phyloP scores from a whole-genome alignment of 176 grass and related monocot genomes.

The Aegilops sharonensis region DNA sequence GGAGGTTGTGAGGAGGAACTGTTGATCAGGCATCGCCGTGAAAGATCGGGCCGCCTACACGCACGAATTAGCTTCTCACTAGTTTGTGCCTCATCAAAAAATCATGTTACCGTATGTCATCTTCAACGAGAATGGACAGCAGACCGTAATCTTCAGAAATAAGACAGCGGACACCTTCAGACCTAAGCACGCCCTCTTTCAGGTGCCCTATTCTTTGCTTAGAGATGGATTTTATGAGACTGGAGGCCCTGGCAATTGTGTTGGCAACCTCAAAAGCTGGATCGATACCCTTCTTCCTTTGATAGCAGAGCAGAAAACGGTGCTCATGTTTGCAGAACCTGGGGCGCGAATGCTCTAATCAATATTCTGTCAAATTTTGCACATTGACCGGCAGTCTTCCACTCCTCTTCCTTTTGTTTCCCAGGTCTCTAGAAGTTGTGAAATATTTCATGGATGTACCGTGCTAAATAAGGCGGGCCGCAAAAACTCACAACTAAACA shows the following conservation, averaged over 20 bases:
- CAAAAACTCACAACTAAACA: no score
- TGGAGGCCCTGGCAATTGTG: slow-evolving; percentile 46
- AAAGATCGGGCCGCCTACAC: no score
- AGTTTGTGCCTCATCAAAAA: no score
- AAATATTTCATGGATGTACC: no score
- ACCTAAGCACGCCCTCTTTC: slow-evolving; percentile 40
- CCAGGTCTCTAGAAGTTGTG: no score
- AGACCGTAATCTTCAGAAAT: slow-evolving; percentile 43
- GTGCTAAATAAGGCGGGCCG: no score
- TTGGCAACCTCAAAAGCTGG: slow-evolving; percentile 65
- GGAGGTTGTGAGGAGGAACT: no score
- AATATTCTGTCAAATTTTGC: background rate
- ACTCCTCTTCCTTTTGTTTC: no score
- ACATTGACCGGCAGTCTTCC: no score
- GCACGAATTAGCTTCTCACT: no score
- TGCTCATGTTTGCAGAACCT: background rate
- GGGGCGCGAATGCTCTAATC: background rate
- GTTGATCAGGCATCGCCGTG: no score
- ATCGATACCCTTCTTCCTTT: slow-evolving; percentile 36
- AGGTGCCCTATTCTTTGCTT: slow-evolving; percentile 40
- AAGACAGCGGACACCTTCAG: slow-evolving; percentile 41
- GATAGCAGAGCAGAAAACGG: background rate
- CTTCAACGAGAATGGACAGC: slow-evolving; percentile 31
- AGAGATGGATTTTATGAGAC: slow-evolving; percentile 48
- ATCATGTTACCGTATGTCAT: slow-evolving; percentile 45